A percentile compares a stretch with the other conserved stretches of the same genome.
Conservation (phyloP, 2,329 filamentous ascomycete species). For the Talaromyces atroroseus region DNA sequence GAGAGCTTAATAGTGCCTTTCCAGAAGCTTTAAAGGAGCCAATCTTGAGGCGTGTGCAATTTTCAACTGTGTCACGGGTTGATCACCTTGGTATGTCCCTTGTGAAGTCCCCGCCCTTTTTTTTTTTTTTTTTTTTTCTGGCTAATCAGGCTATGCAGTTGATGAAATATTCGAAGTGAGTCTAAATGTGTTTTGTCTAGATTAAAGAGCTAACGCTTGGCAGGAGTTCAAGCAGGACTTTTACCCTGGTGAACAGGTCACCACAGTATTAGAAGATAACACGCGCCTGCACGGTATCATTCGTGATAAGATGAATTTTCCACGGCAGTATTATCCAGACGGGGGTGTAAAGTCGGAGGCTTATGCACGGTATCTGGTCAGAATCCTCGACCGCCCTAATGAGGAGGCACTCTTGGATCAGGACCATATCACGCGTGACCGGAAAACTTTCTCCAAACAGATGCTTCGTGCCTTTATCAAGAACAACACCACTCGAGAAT, state of each 20-base stretch:
- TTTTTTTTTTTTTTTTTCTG: neutral
- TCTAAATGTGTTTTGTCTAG: slow-evolving; percentile 16
- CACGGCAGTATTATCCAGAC: slow-evolving; percentile 55
- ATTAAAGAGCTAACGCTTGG: slow-evolving; percentile 13
- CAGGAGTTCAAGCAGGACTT: slow-evolving; percentile 79
- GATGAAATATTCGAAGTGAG: slow-evolving; percentile 48
- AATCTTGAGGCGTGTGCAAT: slow-evolving; percentile 84
- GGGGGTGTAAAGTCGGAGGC: slow-evolving; percentile 62
- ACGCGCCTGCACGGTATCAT: slow-evolving; percentile 69
- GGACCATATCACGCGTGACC: slow-evolving; percentile 75
- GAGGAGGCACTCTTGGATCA: slow-evolving; percentile 76
- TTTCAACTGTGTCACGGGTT: slow-evolving; percentile 80
- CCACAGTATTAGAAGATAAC: slow-evolving; percentile 63
- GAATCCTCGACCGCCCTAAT: slow-evolving; percentile 60
- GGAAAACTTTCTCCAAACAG: slow-evolving; percentile 89
- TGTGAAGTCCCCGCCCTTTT: neutral
- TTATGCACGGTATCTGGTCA: slow-evolving; percentile 75
- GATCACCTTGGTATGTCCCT: slow-evolving; percentile 62
- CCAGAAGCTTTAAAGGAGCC: slow-evolving; percentile 87
- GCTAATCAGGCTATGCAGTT: slow-evolving; percentile 31
- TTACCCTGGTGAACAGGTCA: slow-evolving; percentile 81
- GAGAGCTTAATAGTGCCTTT: slow-evolving; percentile 86
- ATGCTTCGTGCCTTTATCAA: slow-evolving; percentile 92
- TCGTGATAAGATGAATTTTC: slow-evolving; percentile 77
- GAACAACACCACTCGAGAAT: slow-evolving; percentile 83